Base-by-base conservation (phyloP, 106 monocot species). In the Vanilla planifolia region DNA sequence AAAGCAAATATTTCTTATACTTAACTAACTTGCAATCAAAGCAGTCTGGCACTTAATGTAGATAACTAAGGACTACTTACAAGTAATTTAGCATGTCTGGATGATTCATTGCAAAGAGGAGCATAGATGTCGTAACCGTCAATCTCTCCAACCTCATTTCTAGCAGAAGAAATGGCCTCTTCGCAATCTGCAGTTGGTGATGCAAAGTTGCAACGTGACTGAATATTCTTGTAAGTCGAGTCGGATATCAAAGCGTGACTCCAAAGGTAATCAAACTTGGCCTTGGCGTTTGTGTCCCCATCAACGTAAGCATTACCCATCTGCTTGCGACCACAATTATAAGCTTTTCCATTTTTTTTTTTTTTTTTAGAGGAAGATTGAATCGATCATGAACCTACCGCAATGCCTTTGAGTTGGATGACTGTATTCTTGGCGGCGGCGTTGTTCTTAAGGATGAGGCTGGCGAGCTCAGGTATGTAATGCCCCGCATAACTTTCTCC, bases 391-490 rank as follows among this genome's bases (percentile, higher is more conserved):
- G n/a, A 6, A 60, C 75, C 70, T 64, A 76, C 75, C 6, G 59
- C 69, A 15, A 76, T 19, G 30, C 75, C 75, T 56, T 59, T 62
- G 3, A 76, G 75, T 23, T 70, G 68, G 50, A 76, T 70, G 37
- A 57, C 28, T 15, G 59, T 63, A 5, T 69, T 55, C 19, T 58
- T 70, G 4, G 19, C 21, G 55, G 29, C 64, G 9, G 64, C 27
- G 40, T 71, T 71, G 13, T 60, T 66, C 33, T 47, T 13, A 2
- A 69, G 57, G 15, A 69, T 76, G 20, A 59, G 64, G 39, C 16
- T 15, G 8, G 69, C 64, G 1, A 76, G 64, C 48, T 76, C 64
- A 2, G 75, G 75, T 3, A 70, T 53, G 33, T 76, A 76, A 34
- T 76, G 75, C 6, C 75, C 75, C 1, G 40, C 64, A 11, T 59